phyloP scores from a whole-genome alignment of 208 protist genomes.

The Crithidia brevicula region DNA sequence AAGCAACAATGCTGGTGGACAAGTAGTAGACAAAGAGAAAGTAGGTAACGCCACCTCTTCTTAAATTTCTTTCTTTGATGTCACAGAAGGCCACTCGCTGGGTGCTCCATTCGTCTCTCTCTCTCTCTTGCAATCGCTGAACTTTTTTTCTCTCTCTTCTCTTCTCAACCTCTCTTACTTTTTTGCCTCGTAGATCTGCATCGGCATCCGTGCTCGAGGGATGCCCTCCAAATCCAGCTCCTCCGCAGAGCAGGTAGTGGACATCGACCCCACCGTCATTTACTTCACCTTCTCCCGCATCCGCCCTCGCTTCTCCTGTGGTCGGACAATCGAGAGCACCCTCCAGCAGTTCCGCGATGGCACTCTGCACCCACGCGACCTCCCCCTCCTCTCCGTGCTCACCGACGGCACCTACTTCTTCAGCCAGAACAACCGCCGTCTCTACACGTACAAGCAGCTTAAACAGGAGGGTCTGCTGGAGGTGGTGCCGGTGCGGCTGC shows the following conservation, averaged over 20 bases:
- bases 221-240: conserved; percentile 9
- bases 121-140: no score
- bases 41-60: no score
- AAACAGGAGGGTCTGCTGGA: conserved; percentile 38
- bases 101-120: no score
- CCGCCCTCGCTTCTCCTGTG: conserved; percentile 81
- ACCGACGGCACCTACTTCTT: conserved; percentile 63
- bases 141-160: background rate
- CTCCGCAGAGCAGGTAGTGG: conserved; percentile 27
- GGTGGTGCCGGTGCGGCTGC: conserved; percentile 69
- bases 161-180: background rate
- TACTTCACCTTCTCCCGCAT: conserved; percentile 92
- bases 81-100: no score
- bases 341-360: conserved; percentile 59
- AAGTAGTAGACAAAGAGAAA: no score
- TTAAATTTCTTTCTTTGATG: no score
- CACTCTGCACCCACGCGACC: conserved; percentile 53
- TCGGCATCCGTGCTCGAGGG: background rate
- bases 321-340: conserved; percentile 78
- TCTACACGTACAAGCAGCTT: conserved; percentile 89
- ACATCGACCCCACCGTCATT: conserved; percentile 62
- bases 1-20: no score
- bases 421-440: conserved; percentile 87
- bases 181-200: background rate
- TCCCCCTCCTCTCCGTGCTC: conserved; percentile 80